A percentile compares a stretch with the other conserved stretches of the same genome.
phyloP scores from a whole-genome alignment of 805 yeast genomes.

The Pichia insulana region DNA sequence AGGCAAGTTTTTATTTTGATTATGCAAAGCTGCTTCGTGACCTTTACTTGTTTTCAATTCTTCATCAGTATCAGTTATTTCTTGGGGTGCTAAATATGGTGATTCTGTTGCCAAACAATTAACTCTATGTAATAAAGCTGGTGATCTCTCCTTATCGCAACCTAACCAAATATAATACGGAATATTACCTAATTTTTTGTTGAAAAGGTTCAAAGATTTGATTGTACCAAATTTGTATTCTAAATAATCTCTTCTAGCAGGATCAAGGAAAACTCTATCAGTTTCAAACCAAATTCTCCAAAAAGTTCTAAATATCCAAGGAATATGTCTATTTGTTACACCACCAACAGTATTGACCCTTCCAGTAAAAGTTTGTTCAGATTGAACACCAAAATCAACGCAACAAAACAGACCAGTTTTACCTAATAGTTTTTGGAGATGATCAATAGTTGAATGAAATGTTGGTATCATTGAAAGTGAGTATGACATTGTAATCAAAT shows the following conservation, averaged over 20 bases:
- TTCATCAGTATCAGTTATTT: constrained; percentile 14
- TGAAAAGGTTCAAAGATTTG: constrained; percentile 62
- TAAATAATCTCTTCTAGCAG: constrained; percentile 73
- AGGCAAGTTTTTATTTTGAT: constrained; percentile 57
- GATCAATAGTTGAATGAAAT: constrained; percentile 70
- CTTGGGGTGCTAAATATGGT: constrained; percentile 65
- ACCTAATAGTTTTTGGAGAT: constrained; percentile 44
- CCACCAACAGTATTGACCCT: constrained; percentile 73
- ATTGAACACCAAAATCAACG: constrained; percentile 77
- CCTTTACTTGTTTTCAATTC: constrained; percentile 51
- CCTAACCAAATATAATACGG: constrained; percentile 85
- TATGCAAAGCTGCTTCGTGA: constrained; percentile 63
- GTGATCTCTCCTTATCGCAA: constrained; percentile 48
- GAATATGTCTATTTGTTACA: constrained; percentile 56
- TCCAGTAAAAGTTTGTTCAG: constrained; percentile 53
- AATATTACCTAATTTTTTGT: constrained; percentile 57
- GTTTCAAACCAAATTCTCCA: constrained; percentile 88
- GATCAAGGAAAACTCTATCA: constrained; percentile 70
- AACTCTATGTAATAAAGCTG: constrained; percentile 42
- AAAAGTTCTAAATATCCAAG: constrained; percentile 71
- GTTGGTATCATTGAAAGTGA: constrained; percentile 82
- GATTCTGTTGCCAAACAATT: constrained; percentile 75
- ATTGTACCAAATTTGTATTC: constrained; percentile 79
- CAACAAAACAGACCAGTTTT: constrained; percentile 57
- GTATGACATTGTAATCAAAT: constrained; percentile 69